Evolutionary conservation across 1,284 basidiomycete genomes (phyloP).

Genomic region (Ceratorhiza oryzae-sativae): DNA sequence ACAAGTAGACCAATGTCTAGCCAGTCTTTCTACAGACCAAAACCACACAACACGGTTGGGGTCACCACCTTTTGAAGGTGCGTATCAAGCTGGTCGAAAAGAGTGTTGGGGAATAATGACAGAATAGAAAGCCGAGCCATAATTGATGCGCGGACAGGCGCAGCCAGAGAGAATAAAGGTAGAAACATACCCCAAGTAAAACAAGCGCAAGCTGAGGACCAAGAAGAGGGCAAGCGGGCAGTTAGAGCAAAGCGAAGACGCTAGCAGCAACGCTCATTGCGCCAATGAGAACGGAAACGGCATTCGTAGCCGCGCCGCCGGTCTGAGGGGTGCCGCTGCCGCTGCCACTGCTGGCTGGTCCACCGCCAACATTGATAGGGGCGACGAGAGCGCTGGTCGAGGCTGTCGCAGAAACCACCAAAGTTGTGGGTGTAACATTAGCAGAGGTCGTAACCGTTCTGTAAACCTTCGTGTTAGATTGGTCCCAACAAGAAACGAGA

Average conservation of each 20-base stretch:
- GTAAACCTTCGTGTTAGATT: background rate
- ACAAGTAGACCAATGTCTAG: slow-evolving; percentile 3
- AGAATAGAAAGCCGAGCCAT: background rate
- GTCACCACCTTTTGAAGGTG: slow-evolving; percentile 16
- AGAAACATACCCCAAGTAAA: background rate
- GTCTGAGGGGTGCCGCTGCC: background rate
- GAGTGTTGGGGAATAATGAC: slow-evolving; percentile 22
- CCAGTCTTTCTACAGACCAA: slow-evolving; percentile 31
- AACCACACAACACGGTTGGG: slow-evolving; percentile 37
- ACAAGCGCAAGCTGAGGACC: background rate
- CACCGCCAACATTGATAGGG: slow-evolving; percentile 13
- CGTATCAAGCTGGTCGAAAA: slow-evolving; percentile 10
- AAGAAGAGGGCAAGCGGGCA: background rate
- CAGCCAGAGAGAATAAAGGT: background rate
- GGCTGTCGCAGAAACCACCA: background rate
- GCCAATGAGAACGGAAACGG: slow-evolving; percentile 7
- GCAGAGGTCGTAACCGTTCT: background rate
- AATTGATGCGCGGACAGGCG: slow-evolving; percentile 19
- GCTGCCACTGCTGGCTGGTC: background rate
- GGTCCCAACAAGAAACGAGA: background rate
- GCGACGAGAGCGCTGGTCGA: background rate
- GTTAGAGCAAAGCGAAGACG: slow-evolving; percentile 6
- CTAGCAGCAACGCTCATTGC: slow-evolving; percentile 16
- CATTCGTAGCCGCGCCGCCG: slow-evolving; percentile 7
- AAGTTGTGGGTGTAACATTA: background rate